Evolutionary conservation across 2,329 filamentous ascomycete species (phyloP).

Genomic region (Penicillium sp.): DNA sequence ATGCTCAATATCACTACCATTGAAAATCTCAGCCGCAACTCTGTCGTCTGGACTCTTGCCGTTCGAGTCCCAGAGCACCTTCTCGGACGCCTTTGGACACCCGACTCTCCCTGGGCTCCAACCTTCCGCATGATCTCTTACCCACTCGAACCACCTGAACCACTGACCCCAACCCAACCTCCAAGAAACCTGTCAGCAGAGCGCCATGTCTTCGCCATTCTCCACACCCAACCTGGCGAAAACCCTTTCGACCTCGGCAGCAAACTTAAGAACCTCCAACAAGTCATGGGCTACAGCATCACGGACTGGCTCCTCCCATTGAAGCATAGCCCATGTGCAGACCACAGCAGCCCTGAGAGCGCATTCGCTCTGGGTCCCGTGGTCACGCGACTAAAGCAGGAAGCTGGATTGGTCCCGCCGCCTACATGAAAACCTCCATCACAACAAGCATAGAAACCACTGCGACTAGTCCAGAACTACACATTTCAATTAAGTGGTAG

Average conservation of each 20-base stretch:
- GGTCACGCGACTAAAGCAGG: conserved; percentile 55
- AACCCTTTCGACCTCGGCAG: conserved; percentile 81
- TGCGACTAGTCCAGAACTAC: conserved; percentile 1
- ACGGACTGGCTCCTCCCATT: conserved; percentile 81
- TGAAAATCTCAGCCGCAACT: conserved; percentile 66
- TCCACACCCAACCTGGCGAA: conserved; percentile 69
- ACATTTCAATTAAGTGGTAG: not conserved
- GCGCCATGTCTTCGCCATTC: conserved; percentile 71
- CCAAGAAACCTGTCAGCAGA: conserved; percentile 44
- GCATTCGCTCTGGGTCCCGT: conserved; percentile 67
- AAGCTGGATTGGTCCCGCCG: conserved; percentile 38
- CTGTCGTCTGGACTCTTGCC: conserved; percentile 68
- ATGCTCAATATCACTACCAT: conserved; percentile 78
- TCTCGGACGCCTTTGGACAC: conserved; percentile 29
- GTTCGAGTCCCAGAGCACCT: conserved; percentile 61
- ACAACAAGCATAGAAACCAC: not conserved
- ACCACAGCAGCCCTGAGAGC: conserved; percentile 63
- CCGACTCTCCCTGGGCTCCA: conserved; percentile 35
- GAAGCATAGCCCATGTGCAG: conserved; percentile 68
- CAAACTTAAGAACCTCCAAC: conserved; percentile 66
- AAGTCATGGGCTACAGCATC: conserved; percentile 71
- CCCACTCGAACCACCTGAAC: conserved; percentile 39
- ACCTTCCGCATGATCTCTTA: conserved; percentile 43
- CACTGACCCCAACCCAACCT: conserved; percentile 19
- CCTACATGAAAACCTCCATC: not conserved